These are phyloP conservation scores for Volvox carteri DNA, from an alignment of 163 green algal genomes.

Conservation along the genomic window DNA sequence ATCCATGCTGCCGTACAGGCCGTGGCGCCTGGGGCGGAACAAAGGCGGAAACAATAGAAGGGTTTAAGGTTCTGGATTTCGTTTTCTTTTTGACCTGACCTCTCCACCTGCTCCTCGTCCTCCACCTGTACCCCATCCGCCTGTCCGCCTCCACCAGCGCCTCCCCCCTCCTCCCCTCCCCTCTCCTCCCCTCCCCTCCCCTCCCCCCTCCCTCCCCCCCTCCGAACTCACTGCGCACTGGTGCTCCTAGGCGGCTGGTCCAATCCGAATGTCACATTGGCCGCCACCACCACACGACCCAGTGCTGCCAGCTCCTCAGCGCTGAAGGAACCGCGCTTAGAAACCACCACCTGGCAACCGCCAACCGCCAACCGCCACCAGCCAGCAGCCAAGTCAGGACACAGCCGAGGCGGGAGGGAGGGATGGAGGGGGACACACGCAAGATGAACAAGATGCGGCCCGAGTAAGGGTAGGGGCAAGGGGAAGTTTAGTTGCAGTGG, in stretches of 20 bases:
- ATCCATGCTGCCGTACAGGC: constrained; percentile 13
- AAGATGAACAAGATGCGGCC: too few species aligned
- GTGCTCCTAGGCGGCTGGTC: neutral
- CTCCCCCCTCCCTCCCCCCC: neutral
- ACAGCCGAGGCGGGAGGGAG: too few species aligned
- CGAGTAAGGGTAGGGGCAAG: too few species aligned
- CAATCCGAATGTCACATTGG: constrained; percentile 29
- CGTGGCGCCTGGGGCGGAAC: constrained; percentile 23
- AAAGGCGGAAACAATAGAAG: neutral
- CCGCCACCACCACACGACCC: constrained; percentile 8
- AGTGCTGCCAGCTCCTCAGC: constrained; percentile 23
- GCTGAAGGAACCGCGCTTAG: constrained; percentile 39
- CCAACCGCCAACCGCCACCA: too few species aligned
- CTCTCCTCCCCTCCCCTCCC: neutral
- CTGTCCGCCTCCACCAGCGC: too few species aligned
- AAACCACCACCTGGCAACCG: constrained; percentile 37
- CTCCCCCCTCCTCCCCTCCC: neutral
- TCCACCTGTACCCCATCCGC: too few species aligned
- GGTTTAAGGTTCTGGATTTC: too few species aligned
- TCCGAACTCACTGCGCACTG: neutral
- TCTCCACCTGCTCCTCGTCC: too few species aligned
- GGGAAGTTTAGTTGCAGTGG: too few species aligned
- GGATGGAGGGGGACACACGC: too few species aligned
- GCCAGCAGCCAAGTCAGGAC: too few species aligned
- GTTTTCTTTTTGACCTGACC: too few species aligned